phyloP scores from a whole-genome alignment of 2,329 filamentous ascomycete species.

The Colletotrichum somersetense region DNA sequence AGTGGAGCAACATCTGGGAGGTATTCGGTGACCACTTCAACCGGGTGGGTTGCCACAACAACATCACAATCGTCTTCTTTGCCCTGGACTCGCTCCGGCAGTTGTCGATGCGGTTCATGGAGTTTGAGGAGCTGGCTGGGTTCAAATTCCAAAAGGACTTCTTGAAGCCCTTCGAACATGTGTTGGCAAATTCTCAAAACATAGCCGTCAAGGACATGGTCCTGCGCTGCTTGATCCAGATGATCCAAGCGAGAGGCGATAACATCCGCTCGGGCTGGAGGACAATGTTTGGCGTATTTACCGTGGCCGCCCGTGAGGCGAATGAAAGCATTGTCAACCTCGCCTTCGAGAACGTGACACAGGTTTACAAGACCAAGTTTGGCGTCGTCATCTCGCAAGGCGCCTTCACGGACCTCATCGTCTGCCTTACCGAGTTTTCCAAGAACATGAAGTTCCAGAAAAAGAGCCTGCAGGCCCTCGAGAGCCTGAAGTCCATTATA shows the following conservation, averaged over 20 bases:
- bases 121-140: conserved; percentile 95
- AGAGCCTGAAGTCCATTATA: conserved; percentile 92
- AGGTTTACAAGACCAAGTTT: conserved; percentile 95
- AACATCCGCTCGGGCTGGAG: conserved; percentile 99
- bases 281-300: conserved; percentile 99
- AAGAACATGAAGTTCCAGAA: conserved; percentile 99
- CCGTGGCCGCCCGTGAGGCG: conserved; percentile 90
- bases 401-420: conserved; percentile 94
- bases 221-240: conserved; percentile 94
- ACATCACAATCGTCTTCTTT: conserved; percentile 97
- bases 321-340: conserved; percentile 97
- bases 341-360: conserved; percentile 95
- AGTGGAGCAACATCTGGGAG: conserved; percentile 98
- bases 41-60: conserved; percentile 94
- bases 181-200: conserved; percentile 92
- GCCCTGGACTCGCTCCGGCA: conserved; percentile 95
- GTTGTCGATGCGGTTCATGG: conserved; percentile 98
- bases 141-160: conserved; percentile 99
- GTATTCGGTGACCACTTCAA: conserved; percentile 99
- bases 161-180: conserved; percentile 96
- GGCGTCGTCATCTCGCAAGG: conserved; percentile 96
- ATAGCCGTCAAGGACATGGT: conserved; percentile 98
- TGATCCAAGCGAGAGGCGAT: conserved; percentile 97
- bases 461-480: conserved; percentile 96
- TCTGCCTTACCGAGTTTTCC: conserved; percentile 97